These are phyloP conservation scores for Russula vinacea DNA, from an alignment of 768 basidiomycete species.

Conservation along the genomic window DNA sequence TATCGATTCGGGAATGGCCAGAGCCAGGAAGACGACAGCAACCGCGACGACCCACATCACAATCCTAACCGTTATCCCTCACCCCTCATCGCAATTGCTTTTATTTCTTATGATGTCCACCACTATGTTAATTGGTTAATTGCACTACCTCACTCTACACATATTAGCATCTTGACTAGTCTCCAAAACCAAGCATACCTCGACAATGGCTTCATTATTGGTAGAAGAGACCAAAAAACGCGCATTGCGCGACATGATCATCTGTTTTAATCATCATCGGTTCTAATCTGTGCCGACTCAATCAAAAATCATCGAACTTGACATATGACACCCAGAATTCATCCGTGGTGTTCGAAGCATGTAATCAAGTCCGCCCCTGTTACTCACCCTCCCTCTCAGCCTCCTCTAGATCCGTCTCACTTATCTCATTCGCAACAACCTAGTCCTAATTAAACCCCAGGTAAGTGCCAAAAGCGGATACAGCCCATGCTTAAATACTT, in stretches of 20 bases:
- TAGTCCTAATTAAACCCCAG: too few species aligned
- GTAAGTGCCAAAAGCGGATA: too few species aligned
- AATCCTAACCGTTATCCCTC: conserved; percentile 1
- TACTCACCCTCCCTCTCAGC: too few species aligned
- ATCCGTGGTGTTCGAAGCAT: too few species aligned
- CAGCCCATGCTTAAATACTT: too few species aligned
- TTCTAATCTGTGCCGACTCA: neutral
- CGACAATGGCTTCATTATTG: neutral
- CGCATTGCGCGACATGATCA: neutral
- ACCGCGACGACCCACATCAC: conserved; percentile 1
- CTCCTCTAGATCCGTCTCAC: too few species aligned
- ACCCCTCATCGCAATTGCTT: neutral
- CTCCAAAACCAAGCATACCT: neutral
- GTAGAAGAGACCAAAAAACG: neutral
- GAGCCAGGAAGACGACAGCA: neutral
- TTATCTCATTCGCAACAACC: too few species aligned
- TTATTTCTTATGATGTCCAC: conserved; percentile 5
- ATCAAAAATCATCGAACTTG: neutral
- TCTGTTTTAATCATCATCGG: neutral
- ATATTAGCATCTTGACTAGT: neutral
- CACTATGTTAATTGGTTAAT: neutral
- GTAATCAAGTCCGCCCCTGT: too few species aligned
- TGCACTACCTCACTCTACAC: neutral
- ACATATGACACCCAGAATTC: too few species aligned
- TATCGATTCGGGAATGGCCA: conserved; percentile 26